phyloP scores from a whole-genome alignment of 768 basidiomycete species.

The Fibroporia radiculosa region DNA sequence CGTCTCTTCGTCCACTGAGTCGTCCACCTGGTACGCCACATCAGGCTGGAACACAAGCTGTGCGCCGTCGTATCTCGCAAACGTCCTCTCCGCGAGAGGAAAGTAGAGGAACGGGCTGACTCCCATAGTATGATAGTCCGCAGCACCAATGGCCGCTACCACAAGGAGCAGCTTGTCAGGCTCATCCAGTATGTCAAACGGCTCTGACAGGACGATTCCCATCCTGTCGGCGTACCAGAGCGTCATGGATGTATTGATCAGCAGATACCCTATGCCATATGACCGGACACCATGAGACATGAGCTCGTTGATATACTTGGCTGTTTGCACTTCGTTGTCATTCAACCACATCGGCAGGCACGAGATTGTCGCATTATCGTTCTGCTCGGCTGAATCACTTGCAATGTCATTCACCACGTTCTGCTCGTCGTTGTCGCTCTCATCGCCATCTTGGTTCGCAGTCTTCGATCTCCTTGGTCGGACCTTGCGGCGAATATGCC shows the following conservation, averaged over 20 bases:
- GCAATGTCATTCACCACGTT: too few relatives aligned
- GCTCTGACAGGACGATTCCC: neutral
- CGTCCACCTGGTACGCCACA: neutral
- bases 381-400: too few relatives aligned
- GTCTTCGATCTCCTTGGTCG: too few relatives aligned
- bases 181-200: neutral
- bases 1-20: too few relatives aligned
- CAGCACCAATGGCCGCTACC: neutral
- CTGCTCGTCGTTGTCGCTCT: too few relatives aligned
- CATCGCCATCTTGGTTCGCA: too few relatives aligned
- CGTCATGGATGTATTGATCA: neutral
- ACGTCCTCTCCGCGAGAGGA: neutral
- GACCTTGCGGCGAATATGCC: too few relatives aligned
- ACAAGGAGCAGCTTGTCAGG: neutral
- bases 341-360: too few relatives aligned
- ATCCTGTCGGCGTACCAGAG: conserved; percentile 8
- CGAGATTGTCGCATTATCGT: too few relatives aligned
- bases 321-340: neutral
- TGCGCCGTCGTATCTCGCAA: neutral
- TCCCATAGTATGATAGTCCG: neutral
- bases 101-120: neutral
- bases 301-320: neutral
- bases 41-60: neutral
- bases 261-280: neutral
- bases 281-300: neutral